Conservation (phyloP, 2,329 filamentous ascomycete genomes). For the Venturia nashicola region DNA sequence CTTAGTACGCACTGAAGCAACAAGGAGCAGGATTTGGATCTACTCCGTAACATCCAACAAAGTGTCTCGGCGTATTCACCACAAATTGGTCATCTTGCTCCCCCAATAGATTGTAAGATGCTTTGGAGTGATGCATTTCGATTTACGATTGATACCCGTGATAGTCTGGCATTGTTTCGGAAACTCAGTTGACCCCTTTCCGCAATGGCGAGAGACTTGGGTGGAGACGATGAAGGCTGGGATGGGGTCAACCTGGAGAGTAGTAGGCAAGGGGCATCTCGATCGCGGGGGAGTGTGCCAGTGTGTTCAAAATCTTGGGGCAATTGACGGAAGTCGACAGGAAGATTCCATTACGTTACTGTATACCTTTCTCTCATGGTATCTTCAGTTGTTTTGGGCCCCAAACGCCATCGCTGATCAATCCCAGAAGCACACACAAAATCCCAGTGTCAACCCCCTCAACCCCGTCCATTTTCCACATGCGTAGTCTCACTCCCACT, state of each 20-base stretch:
- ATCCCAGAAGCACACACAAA: not conserved
- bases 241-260: not conserved
- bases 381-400: no score
- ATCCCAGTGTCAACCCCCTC: not conserved
- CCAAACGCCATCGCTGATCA: not conserved
- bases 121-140: no score
- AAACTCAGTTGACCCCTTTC: not conserved
- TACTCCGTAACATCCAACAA: not conserved
- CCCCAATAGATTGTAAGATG: no score
- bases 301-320: no score
- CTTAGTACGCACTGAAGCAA: not conserved
- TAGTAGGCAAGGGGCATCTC: no score
- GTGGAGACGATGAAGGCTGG: not conserved
- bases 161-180: not conserved
- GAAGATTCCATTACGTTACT: no score
- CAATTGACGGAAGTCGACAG: no score
- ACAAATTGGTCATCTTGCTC: not conserved
- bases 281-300: no score
- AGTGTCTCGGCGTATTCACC: not conserved
- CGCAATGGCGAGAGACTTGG: not conserved
- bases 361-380: no score
- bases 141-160: no score
- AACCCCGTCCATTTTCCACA: not conserved
- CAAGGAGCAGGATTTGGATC: not conserved
- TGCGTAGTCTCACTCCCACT: not conserved